Evolutionary conservation across 2,329 filamentous ascomycete species (phyloP).

Genomic region (Colletotrichum sp.): DNA sequence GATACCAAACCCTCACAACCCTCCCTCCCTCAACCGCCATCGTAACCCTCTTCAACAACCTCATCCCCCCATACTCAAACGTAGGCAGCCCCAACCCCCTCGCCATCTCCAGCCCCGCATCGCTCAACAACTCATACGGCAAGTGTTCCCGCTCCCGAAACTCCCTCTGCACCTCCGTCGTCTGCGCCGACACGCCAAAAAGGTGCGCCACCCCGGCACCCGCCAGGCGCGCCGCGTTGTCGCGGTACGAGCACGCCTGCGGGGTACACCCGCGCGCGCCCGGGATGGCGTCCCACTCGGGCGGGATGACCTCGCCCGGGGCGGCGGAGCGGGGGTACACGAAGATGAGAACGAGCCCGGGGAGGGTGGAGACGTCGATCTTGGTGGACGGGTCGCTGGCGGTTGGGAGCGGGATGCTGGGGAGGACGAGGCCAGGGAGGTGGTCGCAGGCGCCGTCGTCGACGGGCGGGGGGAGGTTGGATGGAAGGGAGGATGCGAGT

Average conservation of each 20-base stretch:
- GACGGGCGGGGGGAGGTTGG: not conserved
- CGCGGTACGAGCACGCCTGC: not conserved
- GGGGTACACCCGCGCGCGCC: not conserved
- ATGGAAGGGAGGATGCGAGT: not conserved
- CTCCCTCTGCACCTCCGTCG: not conserved
- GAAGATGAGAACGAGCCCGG: rapidly evolving
- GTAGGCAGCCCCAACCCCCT: not conserved
- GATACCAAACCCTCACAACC: not conserved
- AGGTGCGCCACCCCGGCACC: not conserved
- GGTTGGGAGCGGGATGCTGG: not conserved
- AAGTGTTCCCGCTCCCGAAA: not conserved
- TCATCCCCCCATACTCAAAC: not conserved
- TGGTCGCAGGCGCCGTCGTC: not conserved
- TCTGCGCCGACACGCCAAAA: not conserved
- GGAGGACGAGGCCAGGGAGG: rapidly evolving
- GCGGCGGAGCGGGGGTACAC: not conserved
- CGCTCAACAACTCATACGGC: not conserved
- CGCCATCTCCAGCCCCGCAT: not conserved
- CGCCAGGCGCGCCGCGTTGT: not conserved
- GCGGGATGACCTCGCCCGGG: not conserved
- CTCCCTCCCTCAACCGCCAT: not conserved
- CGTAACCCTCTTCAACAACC: not conserved
- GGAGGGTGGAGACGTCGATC: not conserved
- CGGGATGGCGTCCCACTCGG: not conserved
- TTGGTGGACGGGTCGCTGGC: not conserved